Conservation (phyloP, 352 stramenopile genomes). For the Pythium periplocum region DNA sequence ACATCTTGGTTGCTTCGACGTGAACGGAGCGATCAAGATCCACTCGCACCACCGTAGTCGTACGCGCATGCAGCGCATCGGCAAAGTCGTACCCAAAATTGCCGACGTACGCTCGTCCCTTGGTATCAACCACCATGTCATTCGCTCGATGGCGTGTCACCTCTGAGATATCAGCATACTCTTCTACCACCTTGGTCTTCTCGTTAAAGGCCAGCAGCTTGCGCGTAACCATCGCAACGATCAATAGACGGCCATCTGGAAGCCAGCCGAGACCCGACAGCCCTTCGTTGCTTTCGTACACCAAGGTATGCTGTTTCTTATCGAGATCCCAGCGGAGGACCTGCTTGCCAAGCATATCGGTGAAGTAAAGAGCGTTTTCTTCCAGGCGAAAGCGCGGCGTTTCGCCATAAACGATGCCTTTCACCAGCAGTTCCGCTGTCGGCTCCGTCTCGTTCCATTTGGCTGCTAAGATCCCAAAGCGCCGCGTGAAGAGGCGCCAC, state of each 20-base stretch:
- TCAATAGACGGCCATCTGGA: constrained; percentile 49
- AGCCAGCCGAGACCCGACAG: constrained; percentile 61
- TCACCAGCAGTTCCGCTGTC: constrained; percentile 23
- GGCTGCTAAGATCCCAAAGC: constrained; percentile 9
- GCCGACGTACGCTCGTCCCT: constrained; percentile 43
- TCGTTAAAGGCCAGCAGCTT: constrained; percentile 40
- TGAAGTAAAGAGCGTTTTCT: constrained; percentile 56
- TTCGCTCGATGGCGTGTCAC: constrained; percentile 51
- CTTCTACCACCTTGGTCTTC: constrained; percentile 16
- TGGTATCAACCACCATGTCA: constrained; percentile 51
- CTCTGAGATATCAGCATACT: constrained; percentile 46
- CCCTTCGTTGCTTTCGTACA: constrained; percentile 50
- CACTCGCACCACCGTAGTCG: constrained; percentile 54
- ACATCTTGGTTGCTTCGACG: constrained; percentile 46
- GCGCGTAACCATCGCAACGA: constrained; percentile 46
- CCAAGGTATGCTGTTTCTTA: constrained; percentile 24
- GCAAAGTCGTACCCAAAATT: constrained; percentile 62
- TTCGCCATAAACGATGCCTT: constrained; percentile 52
- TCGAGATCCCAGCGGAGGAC: constrained; percentile 53
- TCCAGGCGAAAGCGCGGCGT: constrained; percentile 46
- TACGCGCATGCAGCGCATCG: constrained; percentile 21
- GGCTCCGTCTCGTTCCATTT: constrained; percentile 24
- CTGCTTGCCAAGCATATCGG: constrained; percentile 57
- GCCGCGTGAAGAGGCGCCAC: constrained; percentile 26
- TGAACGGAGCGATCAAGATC: constrained; percentile 33